Evolutionary conservation across 139 green algal species (phyloP), one percentile per base, ranked within the genome.

Genomic region (Chlamydomonas incerta): DNA sequence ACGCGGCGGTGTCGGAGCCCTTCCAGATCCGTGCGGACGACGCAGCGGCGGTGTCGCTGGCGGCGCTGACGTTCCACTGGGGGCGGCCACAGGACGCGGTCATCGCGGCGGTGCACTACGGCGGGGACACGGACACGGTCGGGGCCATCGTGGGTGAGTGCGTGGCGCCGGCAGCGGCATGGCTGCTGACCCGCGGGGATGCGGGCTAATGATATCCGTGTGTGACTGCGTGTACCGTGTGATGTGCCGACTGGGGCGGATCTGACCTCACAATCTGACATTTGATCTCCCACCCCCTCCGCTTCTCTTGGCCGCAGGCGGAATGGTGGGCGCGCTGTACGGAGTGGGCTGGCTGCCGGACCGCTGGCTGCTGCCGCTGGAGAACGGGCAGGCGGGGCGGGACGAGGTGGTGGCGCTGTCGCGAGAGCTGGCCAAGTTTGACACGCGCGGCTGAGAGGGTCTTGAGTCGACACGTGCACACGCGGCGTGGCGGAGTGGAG

Each of bases 111-210:
- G 87, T 89, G 28, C 89, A 91, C 72, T 88, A 86, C 37, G 89
- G 89, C 17, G 89, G 89, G 0, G 89, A 93, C 55, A 90, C 89
- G 2, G 89, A 93, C 74, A 93, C 89, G 2, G 62, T 93, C 9
- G 89, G 74, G 21, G 83, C 82, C 34, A 93, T 93, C 68, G 76
- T 81, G 60, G 88, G 88, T 87, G 62, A 63, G 55, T 63, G 55
- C 21, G 55, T n/a, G n/a, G n/a, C n/a, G n/a, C n/a, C n/a, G n/a
- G n/a, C n/a, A n/a, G n/a, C n/a, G n/a, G n/a, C n/a, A n/a, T n/a
- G n/a, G n/a, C n/a, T n/a, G n/a, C n/a, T n/a, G n/a, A n/a, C n/a
- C n/a, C n/a, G n/a, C n/a, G n/a, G n/a, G n/a, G n/a, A n/a, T n/a
- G n/a, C n/a, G n/a, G n/a, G n/a, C n/a, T n/a, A n/a, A n/a, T n/a